These are phyloP conservation scores for Diaporthe sp. DNA, from an alignment of 2,329 filamentous ascomycete genomes.

Conservation along the genomic window DNA sequence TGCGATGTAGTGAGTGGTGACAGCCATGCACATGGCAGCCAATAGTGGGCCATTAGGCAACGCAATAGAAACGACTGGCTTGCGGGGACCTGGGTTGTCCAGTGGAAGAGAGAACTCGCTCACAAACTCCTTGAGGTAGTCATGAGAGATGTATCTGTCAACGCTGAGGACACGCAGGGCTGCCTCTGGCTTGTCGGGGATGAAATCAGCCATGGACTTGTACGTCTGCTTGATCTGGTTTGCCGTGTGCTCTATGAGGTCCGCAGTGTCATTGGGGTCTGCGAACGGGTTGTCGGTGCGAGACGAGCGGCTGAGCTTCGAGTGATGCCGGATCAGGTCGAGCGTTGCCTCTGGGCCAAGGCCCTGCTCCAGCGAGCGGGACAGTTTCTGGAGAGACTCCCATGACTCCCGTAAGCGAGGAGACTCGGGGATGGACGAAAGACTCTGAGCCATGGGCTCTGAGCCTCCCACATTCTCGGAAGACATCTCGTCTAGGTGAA, in stretches of 20 bases:
- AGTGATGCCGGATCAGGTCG: constrained; percentile 35
- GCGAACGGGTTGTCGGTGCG: constrained; percentile 26
- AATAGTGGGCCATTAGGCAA: constrained; percentile 43
- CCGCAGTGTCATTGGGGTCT: neutral
- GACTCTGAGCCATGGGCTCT: neutral
- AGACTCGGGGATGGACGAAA: constrained; percentile 8
- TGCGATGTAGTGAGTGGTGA: constrained; percentile 42
- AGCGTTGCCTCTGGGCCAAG: constrained; percentile 30
- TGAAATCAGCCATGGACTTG: constrained; percentile 38
- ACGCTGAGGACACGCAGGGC: constrained; percentile 32
- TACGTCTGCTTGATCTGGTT: constrained; percentile 39
- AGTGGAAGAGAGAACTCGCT: constrained; percentile 32
- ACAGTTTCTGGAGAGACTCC: constrained; percentile 28
- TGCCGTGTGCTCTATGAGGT: constrained; percentile 27
- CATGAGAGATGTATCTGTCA: constrained; percentile 33
- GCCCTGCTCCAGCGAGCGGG: constrained; percentile 22
- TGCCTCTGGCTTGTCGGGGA: constrained; percentile 21
- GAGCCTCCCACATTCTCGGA: neutral
- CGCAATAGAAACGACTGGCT: constrained; percentile 42
- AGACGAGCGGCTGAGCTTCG: constrained; percentile 29
- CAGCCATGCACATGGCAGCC: constrained; percentile 44
- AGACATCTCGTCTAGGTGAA: neutral
- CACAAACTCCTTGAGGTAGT: constrained; percentile 32
- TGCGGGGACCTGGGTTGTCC: neutral
- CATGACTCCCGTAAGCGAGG: constrained; percentile 20